These are phyloP conservation scores for Petasospora rhodanensis DNA, from an alignment of 1,139 yeast genomes.

Conservation along the genomic window DNA sequence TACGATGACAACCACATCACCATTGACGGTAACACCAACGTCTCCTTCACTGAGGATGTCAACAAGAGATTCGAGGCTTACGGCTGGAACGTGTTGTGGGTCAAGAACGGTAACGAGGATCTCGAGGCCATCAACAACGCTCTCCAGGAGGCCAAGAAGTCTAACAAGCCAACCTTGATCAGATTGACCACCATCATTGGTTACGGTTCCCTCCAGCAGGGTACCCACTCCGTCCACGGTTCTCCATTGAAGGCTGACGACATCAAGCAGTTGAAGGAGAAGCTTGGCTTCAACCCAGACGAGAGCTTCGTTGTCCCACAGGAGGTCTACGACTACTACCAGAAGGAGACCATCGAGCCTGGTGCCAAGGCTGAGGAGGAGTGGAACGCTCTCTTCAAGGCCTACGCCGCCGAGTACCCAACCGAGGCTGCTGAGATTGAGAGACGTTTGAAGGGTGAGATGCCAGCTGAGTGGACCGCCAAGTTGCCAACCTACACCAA, in stretches of 20 bases:
- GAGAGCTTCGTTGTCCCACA: slow-evolving; percentile 75
- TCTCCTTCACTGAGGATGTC: slow-evolving; percentile 95
- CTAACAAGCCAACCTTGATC: slow-evolving; percentile 87
- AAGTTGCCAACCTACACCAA: slow-evolving; percentile 78
- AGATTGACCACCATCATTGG: slow-evolving; percentile 91
- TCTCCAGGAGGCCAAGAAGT: slow-evolving; percentile 62
- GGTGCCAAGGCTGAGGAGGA: slow-evolving; percentile 63
- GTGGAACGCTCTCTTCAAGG: slow-evolving; percentile 65
- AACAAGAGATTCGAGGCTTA: slow-evolving; percentile 80
- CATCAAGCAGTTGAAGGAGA: slow-evolving; percentile 77
- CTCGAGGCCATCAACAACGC: slow-evolving; percentile 69
- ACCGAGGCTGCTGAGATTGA: slow-evolving; percentile 72
- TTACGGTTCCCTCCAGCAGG: slow-evolving; percentile 81
- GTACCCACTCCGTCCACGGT: slow-evolving; percentile 96
- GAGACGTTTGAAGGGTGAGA: slow-evolving; percentile 77
- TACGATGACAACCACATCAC: slow-evolving; percentile 98
- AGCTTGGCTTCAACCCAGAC: slow-evolving; percentile 87
- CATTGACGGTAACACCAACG: slow-evolving; percentile 89
- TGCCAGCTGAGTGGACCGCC: slow-evolving; percentile 83
- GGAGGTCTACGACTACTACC: slow-evolving; percentile 74
- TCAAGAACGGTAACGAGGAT: slow-evolving; percentile 80
- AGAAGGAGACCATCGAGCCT: slow-evolving; percentile 50
- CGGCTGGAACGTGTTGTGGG: slow-evolving; percentile 88
- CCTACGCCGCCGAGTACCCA: slow-evolving; percentile 71
- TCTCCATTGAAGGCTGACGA: slow-evolving; percentile 95